Conservation (phyloP, 2,329 filamentous ascomycete species). For the Talaromyces sp. region DNA sequence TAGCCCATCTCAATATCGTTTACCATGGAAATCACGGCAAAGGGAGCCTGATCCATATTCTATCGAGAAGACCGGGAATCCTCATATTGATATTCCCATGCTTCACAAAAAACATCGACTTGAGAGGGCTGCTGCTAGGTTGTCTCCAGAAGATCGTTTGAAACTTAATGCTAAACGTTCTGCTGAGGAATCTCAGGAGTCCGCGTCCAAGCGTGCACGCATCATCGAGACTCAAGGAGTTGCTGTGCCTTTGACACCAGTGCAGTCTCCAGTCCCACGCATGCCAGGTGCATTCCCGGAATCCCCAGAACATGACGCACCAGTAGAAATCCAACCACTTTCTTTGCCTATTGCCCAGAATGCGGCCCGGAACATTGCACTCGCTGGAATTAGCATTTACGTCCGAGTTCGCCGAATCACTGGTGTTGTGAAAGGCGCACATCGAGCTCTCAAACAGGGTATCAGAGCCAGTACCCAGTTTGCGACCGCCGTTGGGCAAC, state of each 20-base stretch:
- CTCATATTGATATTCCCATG: not conserved
- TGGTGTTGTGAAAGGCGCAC: slow-evolving; percentile 3
- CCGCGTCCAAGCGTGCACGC: slow-evolving; percentile 1
- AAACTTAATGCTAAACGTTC: not conserved
- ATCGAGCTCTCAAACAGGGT: not conserved
- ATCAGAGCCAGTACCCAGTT: not conserved
- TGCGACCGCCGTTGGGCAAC: not conserved
- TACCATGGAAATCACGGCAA: not conserved
- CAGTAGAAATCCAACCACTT: not conserved
- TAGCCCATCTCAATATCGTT: not conserved
- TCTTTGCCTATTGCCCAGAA: not conserved
- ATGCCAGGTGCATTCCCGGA: slow-evolving; percentile 7
- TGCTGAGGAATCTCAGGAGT: not conserved
- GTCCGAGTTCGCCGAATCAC: not conserved
- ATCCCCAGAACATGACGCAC: not conserved
- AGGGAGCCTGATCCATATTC: not conserved
- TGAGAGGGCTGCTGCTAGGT: not conserved
- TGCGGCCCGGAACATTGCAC: not conserved
- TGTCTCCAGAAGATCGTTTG: not conserved
- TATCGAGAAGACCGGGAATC: not conserved
- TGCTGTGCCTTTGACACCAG: not conserved
- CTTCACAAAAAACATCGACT: not conserved
- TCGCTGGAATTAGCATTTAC: not conserved
- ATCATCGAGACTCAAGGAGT: not conserved
- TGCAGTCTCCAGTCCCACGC: not conserved